Base-by-base conservation (phyloP, 139 green algal genomes). In the Picochlorum costavermella region DNA sequence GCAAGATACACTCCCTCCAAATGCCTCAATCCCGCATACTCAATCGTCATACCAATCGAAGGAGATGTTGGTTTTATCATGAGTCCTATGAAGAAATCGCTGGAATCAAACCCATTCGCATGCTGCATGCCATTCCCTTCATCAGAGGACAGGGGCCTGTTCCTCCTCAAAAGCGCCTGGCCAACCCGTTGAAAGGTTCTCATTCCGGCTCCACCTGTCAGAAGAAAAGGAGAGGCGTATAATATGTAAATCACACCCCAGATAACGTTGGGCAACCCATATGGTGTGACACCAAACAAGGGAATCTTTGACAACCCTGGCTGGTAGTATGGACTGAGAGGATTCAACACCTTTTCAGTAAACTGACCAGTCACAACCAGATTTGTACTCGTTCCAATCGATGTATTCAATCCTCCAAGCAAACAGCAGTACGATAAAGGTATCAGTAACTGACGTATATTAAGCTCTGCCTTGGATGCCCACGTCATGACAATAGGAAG, bases 361-460 rank as follows among this genome's bases (percentile, higher is more conserved):
- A 76, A 76, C 4, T 49, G 59, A 20, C 78, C 84, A 16, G 75
- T 69, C 14, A 88, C 78, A 25, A 88, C 75, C 8, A 88, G 72
- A 66, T 88, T 88, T 40, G 81, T 86, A 37, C 36, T 65, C 8
- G 81, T 82, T 29, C 81, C 81, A 13, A 87, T 87, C 25, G 82
- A 60, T 0, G 81, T 87, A 67, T 75, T 71, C 13, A 78, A 75
- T 17, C 81, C 81, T 6, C 81, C 81, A 49, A 88, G 68, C 11
- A 88, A 77, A 48, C 60, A 73, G 48, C 74, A 71, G 61, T 77
- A 88, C 50, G 70, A 80, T 2, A 88, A 63, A 0, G 81, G 81
- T 50, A 88, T 82, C 55, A 88, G 70, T 16, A 88, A 58, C 73
- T 88, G 76, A n/a, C 55, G 44, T 36, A 77, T 72, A 50, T 60